Evolutionary conservation across 2,329 filamentous ascomycete species (phyloP), one percentile per base, ranked within the genome.

Genomic region (Fusarium coicis): DNA sequence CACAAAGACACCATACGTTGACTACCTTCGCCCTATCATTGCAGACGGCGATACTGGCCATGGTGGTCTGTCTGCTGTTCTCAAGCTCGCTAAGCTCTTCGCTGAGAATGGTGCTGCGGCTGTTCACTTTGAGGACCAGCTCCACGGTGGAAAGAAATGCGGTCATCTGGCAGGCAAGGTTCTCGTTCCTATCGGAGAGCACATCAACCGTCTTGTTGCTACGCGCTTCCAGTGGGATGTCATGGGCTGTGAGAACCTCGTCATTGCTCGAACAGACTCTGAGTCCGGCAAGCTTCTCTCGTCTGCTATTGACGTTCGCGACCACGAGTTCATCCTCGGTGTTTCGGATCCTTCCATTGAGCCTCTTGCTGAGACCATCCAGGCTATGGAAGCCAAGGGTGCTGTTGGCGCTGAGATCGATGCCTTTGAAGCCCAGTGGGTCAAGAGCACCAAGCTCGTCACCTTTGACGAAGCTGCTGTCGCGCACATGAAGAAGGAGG

Each of bases 71-170:
- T 95, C 94, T 3, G 93, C 96, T 1, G 96, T 99, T 6, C 87
- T 98, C 74, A 99, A 99, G 86, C 89, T 99, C 26, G 95, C 96
- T 44, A 99, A 98, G 85, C 90, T 98, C 12, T 99, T 99, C 78
- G 96, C 96, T 23, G 96, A 99, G 84, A 97, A 97, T 76, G 96
- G 96, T 59, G 96, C 96, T 2, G 96, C 96, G 0, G 96, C 93
- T 14, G 96, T 99, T 5, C 96, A 99, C 82, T 97, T 99, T 71
- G 96, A 99, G 83, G 96, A 99, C 80, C 96, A 99, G 84, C 89
- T 98, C 52, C 96, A 98, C 80, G 96, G 96, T 47, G 96, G 96
- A 69, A 99, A 99, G 87, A 99, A 98, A 84, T 99, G 96, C 80
- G 96, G 96, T 21, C 96, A 99, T 84, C 86, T 98, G 69, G 96